Evolutionary conservation across 1,284 basidiomycete species (phyloP), one percentile per base, ranked within the genome.

Genomic region (Inonotus hispidus): DNA sequence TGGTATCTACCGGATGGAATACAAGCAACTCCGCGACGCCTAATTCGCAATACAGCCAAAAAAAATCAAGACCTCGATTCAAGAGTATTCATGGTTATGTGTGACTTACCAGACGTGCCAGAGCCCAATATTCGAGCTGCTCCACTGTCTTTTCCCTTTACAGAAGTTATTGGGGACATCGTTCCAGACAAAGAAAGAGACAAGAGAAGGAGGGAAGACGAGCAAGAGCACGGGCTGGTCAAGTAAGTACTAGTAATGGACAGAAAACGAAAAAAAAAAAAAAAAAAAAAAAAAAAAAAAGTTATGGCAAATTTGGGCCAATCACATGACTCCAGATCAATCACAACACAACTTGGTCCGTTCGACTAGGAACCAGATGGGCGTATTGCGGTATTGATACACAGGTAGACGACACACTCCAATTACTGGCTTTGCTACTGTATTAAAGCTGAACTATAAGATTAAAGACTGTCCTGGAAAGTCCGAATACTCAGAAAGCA

Each of bases 11-110:
- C 23, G 92, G 92, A 73, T 93, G 92, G 77, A 95, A 94, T 49
- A 94, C 83, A 67, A 96, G 75, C 61, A 99, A 82, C 79, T 99
- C 96, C 67, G 95, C 95, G 69, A 99, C 82, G 70, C 95, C 95
- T 92, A 59, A 47, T 58, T 49, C 5, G 53, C 14, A 32, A 32
- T 32, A 8, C 49, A 29, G n/a, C n/a, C n/a, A 6, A 39, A 57
- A 47, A 37, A 52, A 23, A 2, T 39, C 32, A 60, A n/a, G 25
- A 56, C 21, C n/a, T n/a, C n/a, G n/a, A 16, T 13, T 43, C 25
- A 54, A 27, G 7, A 47, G 39, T 46, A 16, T 19, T 1, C 32
- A 23, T 39, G 25, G 29, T 58, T 47, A 45, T 27, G 3, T 27
- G 25, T 19, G 23, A n/a, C 32, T 82, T 60, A 93, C 94, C 94